Base-by-base conservation (phyloP, 1,139 yeast genomes). In the Fermentozyma sake region DNA sequence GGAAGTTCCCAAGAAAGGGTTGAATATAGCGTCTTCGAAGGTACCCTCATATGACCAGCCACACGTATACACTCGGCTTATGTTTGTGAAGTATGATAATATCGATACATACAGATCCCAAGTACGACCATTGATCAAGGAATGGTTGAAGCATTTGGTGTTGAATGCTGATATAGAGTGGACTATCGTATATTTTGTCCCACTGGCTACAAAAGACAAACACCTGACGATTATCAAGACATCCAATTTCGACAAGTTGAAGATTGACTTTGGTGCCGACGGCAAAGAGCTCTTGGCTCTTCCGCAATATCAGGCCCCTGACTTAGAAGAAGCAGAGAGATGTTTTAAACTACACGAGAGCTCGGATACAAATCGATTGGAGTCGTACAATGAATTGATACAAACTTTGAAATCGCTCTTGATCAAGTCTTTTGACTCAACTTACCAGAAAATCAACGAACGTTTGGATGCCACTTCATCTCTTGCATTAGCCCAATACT, bases 51-150 rank as follows among this genome's bases (percentile, higher is more conserved):
- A 26, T 14, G 24, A 22, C 18, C 7, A 12, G 7, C n/a, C 13
- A 5, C 16, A 16, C 7, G 78, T 80, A 0, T 78, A 79, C 40
- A 58, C 82, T 21, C 72, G 83, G 35, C 46, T 87, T 10, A 79
- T 89, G 63, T 71, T 89, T 35, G 68, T 91, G 6, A 71, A 72
- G 33, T 72, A 80, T 35, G 78, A 76, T 7, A 74, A 72, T 23
- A 54, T 78, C 20, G 97, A 89, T 11, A 73, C 74, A 2, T 91
- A 91, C 52, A 67, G 94, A 39, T 58, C 80, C 1, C 83, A 80
- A 42, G 87, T 81, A 0, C 69, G 98, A 26, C 94, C 94, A 1
- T 63, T 86, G 43, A 73, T 89, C 16, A 68, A 71, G 30, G 94
- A 83, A 45, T 91, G 98, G 98, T 61, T 84, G 18, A 62, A 65